Evolutionary conservation across 495 filamentous ascomycete species (phyloP).

Genomic region (Penicillium dipodomyicola): DNA sequence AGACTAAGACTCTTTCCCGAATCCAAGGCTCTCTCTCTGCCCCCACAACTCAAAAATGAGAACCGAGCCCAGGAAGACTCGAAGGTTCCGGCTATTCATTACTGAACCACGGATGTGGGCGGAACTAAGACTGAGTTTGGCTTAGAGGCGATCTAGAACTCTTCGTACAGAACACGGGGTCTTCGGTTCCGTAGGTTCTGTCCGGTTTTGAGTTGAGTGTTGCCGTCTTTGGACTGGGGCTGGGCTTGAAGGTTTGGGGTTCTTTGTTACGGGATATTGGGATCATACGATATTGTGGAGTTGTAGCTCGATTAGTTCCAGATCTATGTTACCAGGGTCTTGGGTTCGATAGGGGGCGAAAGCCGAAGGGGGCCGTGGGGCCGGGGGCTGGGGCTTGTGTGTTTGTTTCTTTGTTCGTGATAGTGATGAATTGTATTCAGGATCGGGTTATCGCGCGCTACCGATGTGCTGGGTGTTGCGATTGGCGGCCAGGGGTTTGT

Average conservation of each 20-base stretch:
- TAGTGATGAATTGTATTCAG: not conserved
- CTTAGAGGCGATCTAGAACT: slow-evolving; percentile 4
- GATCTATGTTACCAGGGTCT: not conserved
- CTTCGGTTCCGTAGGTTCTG: not conserved
- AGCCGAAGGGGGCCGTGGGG: not conserved
- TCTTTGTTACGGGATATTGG: not conserved
- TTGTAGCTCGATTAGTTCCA: not conserved
- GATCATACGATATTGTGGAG: not conserved
- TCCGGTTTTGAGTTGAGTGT: not conserved
- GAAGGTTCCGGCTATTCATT: not conserved
- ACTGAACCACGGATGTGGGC: not conserved
- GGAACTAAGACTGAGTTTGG: not conserved
- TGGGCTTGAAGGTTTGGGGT: not conserved
- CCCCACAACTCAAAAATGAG: slow-evolving; percentile 2
- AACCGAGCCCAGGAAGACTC: not conserved
- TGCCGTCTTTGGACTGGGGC: not conserved
- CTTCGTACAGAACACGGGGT: not conserved
- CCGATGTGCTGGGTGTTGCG: not conserved
- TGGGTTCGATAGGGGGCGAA: not conserved
- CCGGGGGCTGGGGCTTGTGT: not conserved
- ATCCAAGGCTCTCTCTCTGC: not conserved
- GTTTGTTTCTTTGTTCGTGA: not conserved
- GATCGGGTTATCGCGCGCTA: not conserved
- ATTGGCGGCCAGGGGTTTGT: not conserved
- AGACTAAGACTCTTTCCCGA: not conserved